Evolutionary conservation across 305 asterid genomes (phyloP).

Genomic region (Plantago coronopus): DNA sequence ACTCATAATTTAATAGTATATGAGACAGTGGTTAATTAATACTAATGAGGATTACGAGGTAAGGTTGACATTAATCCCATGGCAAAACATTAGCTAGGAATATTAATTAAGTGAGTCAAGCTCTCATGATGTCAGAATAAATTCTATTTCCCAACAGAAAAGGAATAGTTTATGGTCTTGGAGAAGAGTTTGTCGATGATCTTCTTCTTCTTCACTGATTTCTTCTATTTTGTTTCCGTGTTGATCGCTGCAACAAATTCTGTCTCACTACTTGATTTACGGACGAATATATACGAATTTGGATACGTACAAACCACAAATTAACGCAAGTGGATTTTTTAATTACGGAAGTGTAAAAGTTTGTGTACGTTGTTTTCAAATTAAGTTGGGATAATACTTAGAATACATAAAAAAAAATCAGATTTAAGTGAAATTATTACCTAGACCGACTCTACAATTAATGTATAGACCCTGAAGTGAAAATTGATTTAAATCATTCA

Average conservation of each 20-base stretch:
- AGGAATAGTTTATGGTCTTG: background rate
- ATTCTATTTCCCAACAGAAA: conserved; percentile 13
- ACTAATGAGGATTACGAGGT: conserved; percentile 7
- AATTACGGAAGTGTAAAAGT: too few species aligned
- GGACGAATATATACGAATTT: too few species aligned
- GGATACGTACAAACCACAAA: too few species aligned
- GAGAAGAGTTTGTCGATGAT: conserved; percentile 1
- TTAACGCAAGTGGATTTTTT: too few species aligned
- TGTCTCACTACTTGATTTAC: too few species aligned
- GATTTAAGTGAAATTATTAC: too few species aligned
- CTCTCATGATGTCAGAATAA: conserved; percentile 9
- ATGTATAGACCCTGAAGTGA: too few species aligned
- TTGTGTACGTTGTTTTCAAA: background rate
- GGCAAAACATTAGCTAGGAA: background rate
- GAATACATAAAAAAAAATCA: too few species aligned
- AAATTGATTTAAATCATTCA: too few species aligned
- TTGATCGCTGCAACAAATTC: conserved; percentile 15
- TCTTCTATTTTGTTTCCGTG: conserved; percentile 10
- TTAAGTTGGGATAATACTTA: background rate
- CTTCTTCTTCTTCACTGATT: background rate
- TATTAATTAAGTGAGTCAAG: background rate
- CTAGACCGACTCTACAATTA: too few species aligned
- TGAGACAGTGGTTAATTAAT: too few species aligned
- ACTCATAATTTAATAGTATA: too few species aligned
- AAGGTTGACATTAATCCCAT: conserved; percentile 16